Conservation (phyloP, 2,329 filamentous ascomycete genomes). For the Xylariaceae sp. region DNA sequence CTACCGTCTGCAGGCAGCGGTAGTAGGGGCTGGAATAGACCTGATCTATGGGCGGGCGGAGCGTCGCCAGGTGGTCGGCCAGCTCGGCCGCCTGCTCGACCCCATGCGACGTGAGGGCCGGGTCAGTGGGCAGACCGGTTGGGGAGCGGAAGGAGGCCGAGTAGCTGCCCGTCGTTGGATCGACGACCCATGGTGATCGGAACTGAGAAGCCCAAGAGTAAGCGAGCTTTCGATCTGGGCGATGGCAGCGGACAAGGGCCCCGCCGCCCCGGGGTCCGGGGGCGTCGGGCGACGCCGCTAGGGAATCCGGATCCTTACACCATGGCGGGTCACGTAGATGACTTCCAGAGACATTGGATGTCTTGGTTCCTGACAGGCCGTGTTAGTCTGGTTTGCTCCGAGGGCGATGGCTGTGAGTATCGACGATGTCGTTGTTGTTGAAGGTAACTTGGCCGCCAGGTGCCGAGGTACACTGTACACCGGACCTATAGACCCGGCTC, state of each 20-base stretch:
- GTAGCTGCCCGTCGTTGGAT: constrained; percentile 74
- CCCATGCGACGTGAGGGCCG: constrained; percentile 78
- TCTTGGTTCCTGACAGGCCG: too few relatives aligned
- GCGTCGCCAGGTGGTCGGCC: constrained; percentile 51
- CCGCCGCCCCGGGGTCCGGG: too few relatives aligned
- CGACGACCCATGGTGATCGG: constrained; percentile 81
- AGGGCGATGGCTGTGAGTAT: too few relatives aligned
- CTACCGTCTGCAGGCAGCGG: constrained; percentile 77
- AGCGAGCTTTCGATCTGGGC: constrained; percentile 16
- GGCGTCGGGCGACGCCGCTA: too few relatives aligned
- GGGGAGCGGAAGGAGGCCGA: constrained; percentile 65
- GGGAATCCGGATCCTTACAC: constrained; percentile 50
- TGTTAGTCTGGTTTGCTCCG: too few relatives aligned
- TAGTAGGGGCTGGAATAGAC: constrained; percentile 86
- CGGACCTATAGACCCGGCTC: too few relatives aligned
- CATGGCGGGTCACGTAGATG: constrained; percentile 69
- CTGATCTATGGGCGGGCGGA: constrained; percentile 61
- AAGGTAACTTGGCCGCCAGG: too few relatives aligned
- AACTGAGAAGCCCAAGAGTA: constrained; percentile 51
- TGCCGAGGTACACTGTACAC: too few relatives aligned
- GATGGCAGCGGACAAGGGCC: too few relatives aligned
- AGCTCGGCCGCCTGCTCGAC: constrained; percentile 77
- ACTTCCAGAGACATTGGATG: constrained; percentile 57
- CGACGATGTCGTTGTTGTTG: too few relatives aligned
- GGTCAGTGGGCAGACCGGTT: constrained; percentile 82